These are phyloP conservation scores for Poa pratensis DNA, from an alignment of 176 grass and related monocot genomes.

Conservation along the genomic window DNA sequence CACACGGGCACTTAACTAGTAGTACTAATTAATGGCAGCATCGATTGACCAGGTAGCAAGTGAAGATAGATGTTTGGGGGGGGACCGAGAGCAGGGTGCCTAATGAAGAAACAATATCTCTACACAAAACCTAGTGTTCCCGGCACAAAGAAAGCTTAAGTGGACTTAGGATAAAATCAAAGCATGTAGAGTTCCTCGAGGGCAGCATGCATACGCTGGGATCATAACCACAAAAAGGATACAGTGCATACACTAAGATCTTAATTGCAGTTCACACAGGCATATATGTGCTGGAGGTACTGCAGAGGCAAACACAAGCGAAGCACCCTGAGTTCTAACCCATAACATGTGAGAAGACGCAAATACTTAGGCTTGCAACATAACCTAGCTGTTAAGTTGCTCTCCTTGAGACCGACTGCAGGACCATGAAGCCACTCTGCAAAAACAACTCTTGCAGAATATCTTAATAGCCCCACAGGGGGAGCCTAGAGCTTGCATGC, in stretches of 20 bases:
- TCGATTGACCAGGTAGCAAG: no score
- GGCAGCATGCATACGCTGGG: background rate
- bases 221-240: background rate
- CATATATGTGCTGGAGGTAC: constrained; percentile 3
- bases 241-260: no score
- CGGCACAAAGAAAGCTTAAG: background rate
- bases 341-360: background rate
- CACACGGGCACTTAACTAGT: no score
- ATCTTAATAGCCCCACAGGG: background rate
- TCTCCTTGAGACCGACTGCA: background rate
- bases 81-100: background rate
- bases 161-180: no score
- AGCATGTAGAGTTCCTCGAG: no score
- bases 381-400: constrained; percentile 29
- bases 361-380: background rate
- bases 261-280: background rate
- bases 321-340: constrained; percentile 14
- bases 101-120: background rate
- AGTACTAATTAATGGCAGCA: no score
- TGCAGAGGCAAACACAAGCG: constrained; percentile 19
- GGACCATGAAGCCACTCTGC: background rate
- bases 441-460: constrained; percentile 1
- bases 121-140: background rate
- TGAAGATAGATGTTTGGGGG: background rate
- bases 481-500: background rate